A percentile compares a stretch with the other conserved stretches of the same genome.
Evolutionary conservation across 768 basidiomycete genomes (phyloP).

Genomic region (Naematelia aurantialba): DNA sequence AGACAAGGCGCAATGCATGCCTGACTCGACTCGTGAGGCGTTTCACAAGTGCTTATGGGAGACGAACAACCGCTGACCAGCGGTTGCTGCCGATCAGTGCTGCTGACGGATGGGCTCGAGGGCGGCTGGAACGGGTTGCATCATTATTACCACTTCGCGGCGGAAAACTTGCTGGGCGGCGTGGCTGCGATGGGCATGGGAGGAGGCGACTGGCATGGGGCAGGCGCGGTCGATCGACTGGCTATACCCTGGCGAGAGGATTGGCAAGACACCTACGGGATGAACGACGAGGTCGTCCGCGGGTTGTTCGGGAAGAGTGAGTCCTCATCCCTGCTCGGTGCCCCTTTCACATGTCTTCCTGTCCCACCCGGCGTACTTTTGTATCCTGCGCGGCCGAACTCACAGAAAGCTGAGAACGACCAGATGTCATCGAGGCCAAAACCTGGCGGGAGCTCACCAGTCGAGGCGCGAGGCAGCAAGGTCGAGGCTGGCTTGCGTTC

Average conservation of each 20-base stretch:
- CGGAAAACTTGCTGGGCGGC: conserved; percentile 16
- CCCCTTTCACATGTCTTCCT: no score
- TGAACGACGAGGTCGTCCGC: conserved; percentile 12
- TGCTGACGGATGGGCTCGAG: background rate
- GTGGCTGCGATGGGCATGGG: conserved; percentile 13
- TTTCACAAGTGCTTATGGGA: no score
- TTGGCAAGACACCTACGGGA: conserved; percentile 16
- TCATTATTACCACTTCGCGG: conserved; percentile 20
- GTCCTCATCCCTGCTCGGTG: no score
- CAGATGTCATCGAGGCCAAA: conserved; percentile 4
- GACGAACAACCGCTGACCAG: background rate
- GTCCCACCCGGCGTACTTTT: no score
- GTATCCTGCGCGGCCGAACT: no score
- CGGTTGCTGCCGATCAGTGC: background rate
- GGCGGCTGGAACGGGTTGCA: background rate
- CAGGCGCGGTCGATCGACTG: conserved; percentile 3
- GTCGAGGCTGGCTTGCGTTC: background rate
- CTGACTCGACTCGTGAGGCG: background rate
- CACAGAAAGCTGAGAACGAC: no score
- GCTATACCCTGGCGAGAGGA: conserved; percentile 13
- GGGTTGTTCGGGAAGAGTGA: conserved; percentile 8
- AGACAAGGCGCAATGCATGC: background rate
- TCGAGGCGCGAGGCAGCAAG: conserved; percentile 1
- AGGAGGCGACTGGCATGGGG: background rate
- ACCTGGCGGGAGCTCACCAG: background rate